Evolutionary conservation across 306 rosid genomes (phyloP).

Genomic region (Nissolia schottii): DNA sequence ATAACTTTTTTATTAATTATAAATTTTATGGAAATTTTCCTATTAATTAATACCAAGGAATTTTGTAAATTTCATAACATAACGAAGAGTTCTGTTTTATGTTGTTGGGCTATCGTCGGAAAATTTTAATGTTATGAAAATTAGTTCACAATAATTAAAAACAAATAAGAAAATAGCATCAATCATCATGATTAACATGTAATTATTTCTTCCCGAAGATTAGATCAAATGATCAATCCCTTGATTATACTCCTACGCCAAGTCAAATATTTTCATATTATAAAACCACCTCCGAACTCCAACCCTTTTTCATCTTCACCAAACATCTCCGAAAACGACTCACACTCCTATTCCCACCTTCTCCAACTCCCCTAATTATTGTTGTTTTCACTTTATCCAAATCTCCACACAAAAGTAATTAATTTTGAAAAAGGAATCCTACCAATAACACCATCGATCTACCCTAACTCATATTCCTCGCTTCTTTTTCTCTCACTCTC

Average conservation of each 20-base stretch:
- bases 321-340: slow-evolving; percentile 28
- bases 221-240: slow-evolving; percentile 20
- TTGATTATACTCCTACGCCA: slow-evolving; percentile 26
- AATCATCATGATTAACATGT: neutral
- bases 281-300: slow-evolving; percentile 22
- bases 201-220: neutral
- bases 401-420: slow-evolving; percentile 11
- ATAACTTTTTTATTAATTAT: too few species aligned
- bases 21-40: neutral
- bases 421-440: slow-evolving; percentile 32
- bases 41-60: neutral
- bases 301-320: slow-evolving; percentile 13
- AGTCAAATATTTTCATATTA: slow-evolving; percentile 18
- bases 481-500: neutral
- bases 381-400: slow-evolving; percentile 2
- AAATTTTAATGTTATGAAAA: neutral
- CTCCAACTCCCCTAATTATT: neutral
- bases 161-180: neutral
- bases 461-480: neutral
- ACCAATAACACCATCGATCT: slow-evolving; percentile 28
- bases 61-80: slow-evolving; percentile 5
- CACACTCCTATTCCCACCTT: neutral
- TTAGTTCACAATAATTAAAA: neutral
- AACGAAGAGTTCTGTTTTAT: neutral
- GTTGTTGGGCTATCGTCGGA: neutral